Evolutionary conservation across 768 basidiomycete species (phyloP).

Genomic region (Heimioporus sp.): DNA sequence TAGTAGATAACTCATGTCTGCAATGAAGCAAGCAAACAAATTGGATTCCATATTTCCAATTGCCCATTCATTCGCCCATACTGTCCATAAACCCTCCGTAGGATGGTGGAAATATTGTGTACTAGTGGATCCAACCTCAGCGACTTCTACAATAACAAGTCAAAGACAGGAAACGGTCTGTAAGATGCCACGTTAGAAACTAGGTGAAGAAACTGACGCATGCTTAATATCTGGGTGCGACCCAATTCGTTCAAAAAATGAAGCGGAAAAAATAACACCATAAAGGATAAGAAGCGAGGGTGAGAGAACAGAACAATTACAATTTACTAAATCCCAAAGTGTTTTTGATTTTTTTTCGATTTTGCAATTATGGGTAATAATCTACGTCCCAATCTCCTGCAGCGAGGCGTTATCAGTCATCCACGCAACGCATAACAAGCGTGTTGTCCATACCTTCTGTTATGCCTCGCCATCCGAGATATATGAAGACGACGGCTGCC

Average conservation of each 20-base stretch:
- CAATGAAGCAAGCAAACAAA: too few species aligned
- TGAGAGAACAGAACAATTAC: slow-evolving; percentile 9
- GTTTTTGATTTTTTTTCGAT: neutral
- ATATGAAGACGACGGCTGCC: slow-evolving; percentile 63
- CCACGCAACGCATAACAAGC: neutral
- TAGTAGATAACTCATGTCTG: too few species aligned
- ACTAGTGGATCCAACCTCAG: slow-evolving; percentile 6
- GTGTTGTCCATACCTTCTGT: slow-evolving; percentile 64
- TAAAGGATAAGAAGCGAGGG: too few species aligned
- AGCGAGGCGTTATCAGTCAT: slow-evolving; percentile 1
- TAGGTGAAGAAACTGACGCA: too few species aligned
- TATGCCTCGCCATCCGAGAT: slow-evolving; percentile 82
- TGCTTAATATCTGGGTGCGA: too few species aligned
- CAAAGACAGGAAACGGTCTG: neutral
- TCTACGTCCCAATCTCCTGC: slow-evolving; percentile 53
- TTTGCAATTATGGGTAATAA: slow-evolving; percentile 40
- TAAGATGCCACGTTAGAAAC: too few species aligned
- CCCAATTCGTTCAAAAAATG: too few species aligned
- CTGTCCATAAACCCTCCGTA: neutral
- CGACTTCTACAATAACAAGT: neutral
- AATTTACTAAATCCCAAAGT: slow-evolving; percentile 2
- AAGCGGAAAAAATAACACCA: too few species aligned
- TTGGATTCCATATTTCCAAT: too few species aligned
- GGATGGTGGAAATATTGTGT: slow-evolving; percentile 2
- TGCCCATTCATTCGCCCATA: too few species aligned